These are phyloP conservation scores for Allantophomopsis cytisporea DNA, from an alignment of 2,329 filamentous ascomycete genomes.

Conservation along the genomic window DNA sequence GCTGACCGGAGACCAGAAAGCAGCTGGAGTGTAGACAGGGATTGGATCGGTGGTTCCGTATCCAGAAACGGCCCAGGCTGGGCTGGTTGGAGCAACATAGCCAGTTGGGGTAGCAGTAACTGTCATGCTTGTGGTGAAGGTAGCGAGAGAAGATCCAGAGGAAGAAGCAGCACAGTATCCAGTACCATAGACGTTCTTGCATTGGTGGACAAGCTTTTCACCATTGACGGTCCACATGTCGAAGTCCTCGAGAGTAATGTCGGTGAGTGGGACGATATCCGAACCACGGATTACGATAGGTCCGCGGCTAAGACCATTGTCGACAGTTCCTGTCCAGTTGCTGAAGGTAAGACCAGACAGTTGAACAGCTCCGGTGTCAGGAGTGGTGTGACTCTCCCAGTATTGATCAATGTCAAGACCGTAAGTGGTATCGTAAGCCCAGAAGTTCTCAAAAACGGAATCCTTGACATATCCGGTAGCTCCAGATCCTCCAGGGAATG, in stretches of 20 bases:
- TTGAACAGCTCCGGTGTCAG: slow-evolving; percentile 4
- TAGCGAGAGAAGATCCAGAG: not conserved
- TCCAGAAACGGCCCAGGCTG: slow-evolving; percentile 4
- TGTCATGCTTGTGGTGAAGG: slow-evolving; percentile 3
- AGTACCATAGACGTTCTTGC: slow-evolving; percentile 6
- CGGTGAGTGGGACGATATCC: slow-evolving; percentile 5
- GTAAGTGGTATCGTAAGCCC: slow-evolving; percentile 11
- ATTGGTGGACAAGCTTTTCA: slow-evolving; percentile 3
- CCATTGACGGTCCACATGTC: slow-evolving; percentile 6
- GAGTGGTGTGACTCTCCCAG: not conserved
- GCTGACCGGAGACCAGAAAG: not conserved
- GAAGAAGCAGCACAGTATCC: slow-evolving; percentile 5
- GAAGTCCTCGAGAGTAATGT: slow-evolving; percentile 6
- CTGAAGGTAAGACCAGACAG: slow-evolving; percentile 3
- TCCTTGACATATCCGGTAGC: slow-evolving; percentile 20
- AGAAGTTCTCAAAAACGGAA: slow-evolving; percentile 18
- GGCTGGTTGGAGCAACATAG: slow-evolving; percentile 2
- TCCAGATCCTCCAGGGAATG: slow-evolving; percentile 21
- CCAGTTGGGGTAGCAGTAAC: slow-evolving; percentile 1
- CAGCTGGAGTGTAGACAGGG: slow-evolving; percentile 4
- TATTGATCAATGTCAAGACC: slow-evolving; percentile 4
- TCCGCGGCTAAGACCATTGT: slow-evolving; percentile 5
- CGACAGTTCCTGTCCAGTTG: slow-evolving; percentile 8
- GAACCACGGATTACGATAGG: slow-evolving; percentile 7
- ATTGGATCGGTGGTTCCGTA: slow-evolving; percentile 5